Conservation (phyloP, 140 eudicot species). For the Ambrosia hybrid region DNA sequence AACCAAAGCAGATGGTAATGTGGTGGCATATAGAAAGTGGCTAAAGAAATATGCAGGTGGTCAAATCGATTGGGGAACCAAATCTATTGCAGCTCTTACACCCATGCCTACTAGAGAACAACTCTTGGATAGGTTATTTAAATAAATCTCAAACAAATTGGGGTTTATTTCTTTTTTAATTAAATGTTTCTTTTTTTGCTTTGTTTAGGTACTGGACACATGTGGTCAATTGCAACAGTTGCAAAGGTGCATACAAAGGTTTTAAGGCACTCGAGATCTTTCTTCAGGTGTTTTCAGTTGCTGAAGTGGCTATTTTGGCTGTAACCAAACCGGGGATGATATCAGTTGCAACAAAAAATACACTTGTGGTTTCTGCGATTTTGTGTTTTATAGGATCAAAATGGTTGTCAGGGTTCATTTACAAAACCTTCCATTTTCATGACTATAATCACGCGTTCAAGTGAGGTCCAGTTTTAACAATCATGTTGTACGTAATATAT, state of each 20-base stretch:
- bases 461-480: no score
- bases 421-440: slow-evolving; percentile 36
- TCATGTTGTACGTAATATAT: no score
- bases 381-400: slow-evolving; percentile 63
- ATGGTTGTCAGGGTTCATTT: slow-evolving; percentile 70
- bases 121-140: slow-evolving; percentile 62
- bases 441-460: no score
- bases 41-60: slow-evolving; percentile 60
- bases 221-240: slow-evolving; percentile 64
- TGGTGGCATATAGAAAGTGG: slow-evolving; percentile 70
- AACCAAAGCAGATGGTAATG: slow-evolving; percentile 66
- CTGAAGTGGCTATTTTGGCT: slow-evolving; percentile 53
- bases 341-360: slow-evolving; percentile 36
- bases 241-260: slow-evolving; percentile 58
- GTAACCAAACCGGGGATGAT: slow-evolving; percentile 44
- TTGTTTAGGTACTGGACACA: slow-evolving; percentile 72
- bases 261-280: slow-evolving; percentile 46
- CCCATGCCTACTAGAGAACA: slow-evolving; percentile 76
- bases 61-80: slow-evolving; percentile 61
- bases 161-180: no score
- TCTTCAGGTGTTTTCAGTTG: slow-evolving; percentile 53
- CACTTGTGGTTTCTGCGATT: slow-evolving; percentile 44
- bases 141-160: not conserved
- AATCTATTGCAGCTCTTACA: slow-evolving; percentile 32
- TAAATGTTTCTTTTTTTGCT: not conserved